These are phyloP conservation scores for Anisogramma anomala DNA, from an alignment of 2,329 filamentous ascomycete species.

Conservation along the genomic window DNA sequence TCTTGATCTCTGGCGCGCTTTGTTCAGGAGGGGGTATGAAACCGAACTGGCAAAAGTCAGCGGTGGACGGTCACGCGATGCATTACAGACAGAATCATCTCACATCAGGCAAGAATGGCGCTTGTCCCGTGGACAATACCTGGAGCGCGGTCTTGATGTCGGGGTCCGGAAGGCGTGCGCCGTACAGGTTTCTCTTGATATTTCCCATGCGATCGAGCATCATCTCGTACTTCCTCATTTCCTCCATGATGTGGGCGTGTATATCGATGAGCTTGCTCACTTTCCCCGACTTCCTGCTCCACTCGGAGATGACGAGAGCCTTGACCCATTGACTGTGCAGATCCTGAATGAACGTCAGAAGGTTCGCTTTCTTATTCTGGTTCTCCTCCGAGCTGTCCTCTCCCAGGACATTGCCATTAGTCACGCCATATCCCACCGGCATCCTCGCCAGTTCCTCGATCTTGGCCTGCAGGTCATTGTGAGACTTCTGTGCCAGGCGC, in stretches of 20 bases:
- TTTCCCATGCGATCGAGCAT: conserved; percentile 54
- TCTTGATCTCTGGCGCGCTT: conserved; percentile 58
- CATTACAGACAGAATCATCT: conserved; percentile 23
- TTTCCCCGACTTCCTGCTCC: conserved; percentile 67
- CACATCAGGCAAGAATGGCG: conserved; percentile 69
- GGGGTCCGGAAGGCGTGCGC: conserved; percentile 72
- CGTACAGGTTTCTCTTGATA: conserved; percentile 60
- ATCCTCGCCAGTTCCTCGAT: conserved; percentile 60
- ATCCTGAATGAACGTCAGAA: conserved; percentile 69
- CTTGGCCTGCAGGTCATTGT: conserved; percentile 62
- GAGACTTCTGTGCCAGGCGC: conserved; percentile 71
- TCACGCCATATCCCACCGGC: conserved; percentile 40
- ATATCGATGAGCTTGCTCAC: conserved; percentile 85
- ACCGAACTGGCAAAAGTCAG: conserved; percentile 41
- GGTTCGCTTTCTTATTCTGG: conserved; percentile 59
- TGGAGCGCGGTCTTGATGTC: conserved; percentile 85
- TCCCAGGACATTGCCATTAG: conserved; percentile 38
- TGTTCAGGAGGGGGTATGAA: conserved; percentile 67
- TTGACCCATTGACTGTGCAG: conserved; percentile 87
- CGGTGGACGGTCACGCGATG: conserved; percentile 19
- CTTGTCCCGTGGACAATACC: conserved; percentile 66
- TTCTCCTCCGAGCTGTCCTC: conserved; percentile 55
- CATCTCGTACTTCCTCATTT: conserved; percentile 48
- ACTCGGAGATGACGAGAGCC: conserved; percentile 77
- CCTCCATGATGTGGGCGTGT: conserved; percentile 57